Evolutionary conservation across 139 green algal species (phyloP).

Genomic region (Gonium pectorale): DNA sequence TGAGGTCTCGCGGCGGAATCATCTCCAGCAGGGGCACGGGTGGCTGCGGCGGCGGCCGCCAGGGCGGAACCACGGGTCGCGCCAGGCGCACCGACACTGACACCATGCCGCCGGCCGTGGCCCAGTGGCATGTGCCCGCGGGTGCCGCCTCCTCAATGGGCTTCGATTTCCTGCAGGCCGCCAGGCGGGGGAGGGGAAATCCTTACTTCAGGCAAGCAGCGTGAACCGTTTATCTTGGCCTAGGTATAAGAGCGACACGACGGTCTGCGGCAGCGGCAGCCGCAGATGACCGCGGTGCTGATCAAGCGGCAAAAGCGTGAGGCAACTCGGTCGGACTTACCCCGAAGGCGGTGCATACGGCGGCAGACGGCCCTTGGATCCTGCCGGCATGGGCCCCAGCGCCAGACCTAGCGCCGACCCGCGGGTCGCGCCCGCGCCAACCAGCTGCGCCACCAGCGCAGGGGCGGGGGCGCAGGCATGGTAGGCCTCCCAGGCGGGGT

Average conservation of each 20-base stretch:
- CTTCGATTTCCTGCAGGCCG: constrained; percentile 24
- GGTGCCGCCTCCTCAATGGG: constrained; percentile 23
- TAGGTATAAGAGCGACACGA: neutral
- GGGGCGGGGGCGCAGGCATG: constrained; percentile 1
- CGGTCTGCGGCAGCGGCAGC: too few species aligned
- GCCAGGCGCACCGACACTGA: constrained; percentile 30
- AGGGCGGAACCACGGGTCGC: constrained; percentile 40
- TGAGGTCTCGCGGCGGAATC: constrained; percentile 50
- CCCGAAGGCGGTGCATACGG: constrained; percentile 13
- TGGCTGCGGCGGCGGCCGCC: constrained; percentile 38
- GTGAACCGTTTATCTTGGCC: neutral
- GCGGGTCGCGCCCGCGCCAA: constrained; percentile 13
- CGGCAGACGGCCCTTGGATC: neutral
- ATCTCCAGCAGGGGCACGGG: constrained; percentile 34
- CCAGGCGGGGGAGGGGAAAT: neutral
- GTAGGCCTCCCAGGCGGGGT: constrained; percentile 46
- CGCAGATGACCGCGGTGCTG: too few species aligned
- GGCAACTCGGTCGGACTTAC: neutral
- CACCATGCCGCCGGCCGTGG: constrained; percentile 1
- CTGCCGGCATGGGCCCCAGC: neutral
- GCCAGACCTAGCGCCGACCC: neutral
- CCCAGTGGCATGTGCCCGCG: constrained; percentile 13
- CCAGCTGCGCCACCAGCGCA: neutral
- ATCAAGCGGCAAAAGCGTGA: neutral
- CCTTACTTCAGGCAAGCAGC: neutral